Percentiles rank a stretch among this genome's conserved stretches.
Conservation (phyloP, 2,329 filamentous ascomycete genomes). For the Fusarium continuum region DNA sequence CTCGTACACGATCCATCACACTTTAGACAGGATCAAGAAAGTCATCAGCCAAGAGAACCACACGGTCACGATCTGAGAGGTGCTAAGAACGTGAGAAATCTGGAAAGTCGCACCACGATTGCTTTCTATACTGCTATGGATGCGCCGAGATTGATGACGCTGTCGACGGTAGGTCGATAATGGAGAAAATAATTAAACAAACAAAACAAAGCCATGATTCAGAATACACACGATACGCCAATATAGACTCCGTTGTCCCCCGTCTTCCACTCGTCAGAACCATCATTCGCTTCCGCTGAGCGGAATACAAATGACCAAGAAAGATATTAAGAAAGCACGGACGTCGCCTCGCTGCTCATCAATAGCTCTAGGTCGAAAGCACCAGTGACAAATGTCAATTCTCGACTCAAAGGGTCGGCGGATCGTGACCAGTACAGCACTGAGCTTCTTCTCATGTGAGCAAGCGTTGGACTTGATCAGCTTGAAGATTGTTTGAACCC, state of each 20-base stretch:
- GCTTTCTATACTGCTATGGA: conserved; percentile 49
- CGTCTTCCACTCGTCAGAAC: conserved; percentile 39
- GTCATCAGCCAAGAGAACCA: neutral
- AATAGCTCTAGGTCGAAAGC: neutral
- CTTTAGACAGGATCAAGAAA: conserved; percentile 28
- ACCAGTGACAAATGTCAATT: conserved; percentile 1
- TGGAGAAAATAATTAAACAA: conserved; percentile 29
- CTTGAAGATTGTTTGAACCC: conserved; percentile 9
- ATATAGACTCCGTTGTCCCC: conserved; percentile 44
- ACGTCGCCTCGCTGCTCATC: conserved; percentile 2
- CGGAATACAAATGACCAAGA: conserved; percentile 37
- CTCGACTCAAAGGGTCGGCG: conserved; percentile 8
- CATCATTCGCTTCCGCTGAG: conserved; percentile 38
- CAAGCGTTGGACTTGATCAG: conserved; percentile 1
- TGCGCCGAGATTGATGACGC: conserved; percentile 23
- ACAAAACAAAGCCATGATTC: conserved; percentile 37
- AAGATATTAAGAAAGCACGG: conserved; percentile 34
- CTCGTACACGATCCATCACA: conserved; percentile 29
- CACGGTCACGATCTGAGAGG: neutral
- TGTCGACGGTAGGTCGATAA: conserved; percentile 19
- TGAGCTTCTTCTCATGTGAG: conserved; percentile 8
- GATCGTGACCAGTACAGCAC: neutral
- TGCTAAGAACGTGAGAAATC: conserved; percentile 8
- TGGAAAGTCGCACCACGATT: conserved; percentile 21
- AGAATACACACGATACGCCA: conserved; percentile 44